phyloP scores from a whole-genome alignment of 2,329 filamentous ascomycete genomes.

The Pseudopithomyces maydicus region DNA sequence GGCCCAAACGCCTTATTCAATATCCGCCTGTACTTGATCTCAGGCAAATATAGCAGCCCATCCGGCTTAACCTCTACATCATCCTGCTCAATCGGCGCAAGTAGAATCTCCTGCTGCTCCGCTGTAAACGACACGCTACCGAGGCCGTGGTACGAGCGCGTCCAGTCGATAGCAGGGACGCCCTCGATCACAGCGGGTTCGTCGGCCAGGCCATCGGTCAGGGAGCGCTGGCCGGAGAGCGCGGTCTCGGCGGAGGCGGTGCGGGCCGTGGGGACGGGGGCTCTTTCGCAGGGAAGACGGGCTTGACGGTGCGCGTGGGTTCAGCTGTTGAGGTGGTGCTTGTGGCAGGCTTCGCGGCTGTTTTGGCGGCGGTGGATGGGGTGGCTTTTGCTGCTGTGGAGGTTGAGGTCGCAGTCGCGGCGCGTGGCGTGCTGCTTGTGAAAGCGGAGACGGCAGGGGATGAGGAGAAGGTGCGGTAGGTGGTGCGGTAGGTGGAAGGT shows the following conservation, averaged over 20 bases:
- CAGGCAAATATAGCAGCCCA: constrained; percentile 92
- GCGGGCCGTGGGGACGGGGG: constrained; percentile 40
- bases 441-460: constrained; percentile 30
- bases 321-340: constrained; percentile 12
- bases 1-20: constrained; percentile 91
- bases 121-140: constrained; percentile 71
- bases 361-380: constrained; percentile 12
- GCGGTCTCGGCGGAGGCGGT: constrained; percentile 32
- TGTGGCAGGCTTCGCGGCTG: constrained; percentile 22
- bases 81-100: constrained; percentile 67
- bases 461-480: constrained; percentile 26
- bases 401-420: constrained; percentile 10
- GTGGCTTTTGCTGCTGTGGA: constrained; percentile 14
- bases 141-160: constrained; percentile 80
- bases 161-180: constrained; percentile 73
- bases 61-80: constrained; percentile 98
- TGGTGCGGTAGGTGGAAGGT: constrained; percentile 19
- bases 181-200: constrained; percentile 57
- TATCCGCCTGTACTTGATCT: constrained; percentile 96
- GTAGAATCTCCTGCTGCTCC: constrained; percentile 71
- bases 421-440: constrained; percentile 17
- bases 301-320: constrained; percentile 32
- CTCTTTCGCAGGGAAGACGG: constrained; percentile 36
- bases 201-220: constrained; percentile 56
- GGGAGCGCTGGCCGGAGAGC: constrained; percentile 39